phyloP scores from a whole-genome alignment of 805 yeast species.

The Saccharomycopsis malanga region DNA sequence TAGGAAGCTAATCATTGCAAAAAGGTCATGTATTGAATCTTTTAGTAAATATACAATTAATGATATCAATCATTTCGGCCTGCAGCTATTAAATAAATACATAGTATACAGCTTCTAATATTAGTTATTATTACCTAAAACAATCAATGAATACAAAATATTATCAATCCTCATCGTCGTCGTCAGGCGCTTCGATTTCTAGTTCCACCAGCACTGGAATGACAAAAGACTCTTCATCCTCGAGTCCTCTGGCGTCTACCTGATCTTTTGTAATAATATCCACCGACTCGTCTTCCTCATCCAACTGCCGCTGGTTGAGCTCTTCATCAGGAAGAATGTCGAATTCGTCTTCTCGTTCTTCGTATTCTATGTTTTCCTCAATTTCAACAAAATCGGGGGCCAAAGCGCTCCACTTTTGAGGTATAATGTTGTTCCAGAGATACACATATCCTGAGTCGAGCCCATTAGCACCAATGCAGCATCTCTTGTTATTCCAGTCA shows the following conservation, averaged over 20 bases:
- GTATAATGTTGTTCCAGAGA: slow-evolving; percentile 73
- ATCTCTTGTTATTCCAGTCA: slow-evolving; percentile 75
- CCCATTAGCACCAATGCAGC: slow-evolving; percentile 77
- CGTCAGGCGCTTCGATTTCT: slow-evolving; percentile 24
- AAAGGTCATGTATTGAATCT: too few relatives aligned
- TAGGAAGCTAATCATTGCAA: too few relatives aligned
- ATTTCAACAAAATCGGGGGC: slow-evolving; percentile 96
- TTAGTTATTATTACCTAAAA: too few relatives aligned
- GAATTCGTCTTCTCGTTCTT: slow-evolving; percentile 87
- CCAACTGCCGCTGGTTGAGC: slow-evolving; percentile 50
- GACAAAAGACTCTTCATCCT: slow-evolving; percentile 46
- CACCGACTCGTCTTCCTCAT: slow-evolving; percentile 57
- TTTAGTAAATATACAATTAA: too few relatives aligned
- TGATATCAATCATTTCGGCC: too few relatives aligned
- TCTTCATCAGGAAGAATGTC: slow-evolving; percentile 69
- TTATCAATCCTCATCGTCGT: slow-evolving; percentile 33
- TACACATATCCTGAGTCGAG: slow-evolving; percentile 77
- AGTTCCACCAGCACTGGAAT: slow-evolving; percentile 37
- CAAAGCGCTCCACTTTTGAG: slow-evolving; percentile 93
- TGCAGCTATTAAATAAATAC: neutral
- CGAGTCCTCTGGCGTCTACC: slow-evolving; percentile 68
- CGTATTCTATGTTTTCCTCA: slow-evolving; percentile 83
- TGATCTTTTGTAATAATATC: slow-evolving; percentile 62
- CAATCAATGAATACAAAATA: too few relatives aligned
- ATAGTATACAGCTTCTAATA: too few relatives aligned